These are phyloP conservation scores for Corrigiola litoralis DNA, from an alignment of 179 eudicot species.

Conservation along the genomic window DNA sequence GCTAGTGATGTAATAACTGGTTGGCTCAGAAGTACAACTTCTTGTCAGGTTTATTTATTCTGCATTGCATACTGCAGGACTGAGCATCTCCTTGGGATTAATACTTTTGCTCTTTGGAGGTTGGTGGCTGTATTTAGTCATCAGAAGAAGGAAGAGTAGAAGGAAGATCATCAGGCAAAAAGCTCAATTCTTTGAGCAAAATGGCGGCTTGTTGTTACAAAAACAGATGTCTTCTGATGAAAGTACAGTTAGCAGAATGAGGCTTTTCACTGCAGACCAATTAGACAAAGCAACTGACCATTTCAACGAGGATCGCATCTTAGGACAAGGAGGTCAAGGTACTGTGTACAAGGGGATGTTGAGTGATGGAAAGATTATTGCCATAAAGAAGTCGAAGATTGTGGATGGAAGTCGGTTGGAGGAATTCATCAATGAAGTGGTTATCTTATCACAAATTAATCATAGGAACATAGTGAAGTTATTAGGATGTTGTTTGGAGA, in stretches of 20 bases:
- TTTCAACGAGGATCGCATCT: slow-evolving; percentile 27
- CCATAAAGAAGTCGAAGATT: slow-evolving; percentile 32
- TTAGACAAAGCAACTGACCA: slow-evolving; percentile 36
- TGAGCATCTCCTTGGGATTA: slow-evolving; percentile 4
- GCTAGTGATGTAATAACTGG: too few relatives aligned
- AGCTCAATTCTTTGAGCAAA: slow-evolving; percentile 22
- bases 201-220: slow-evolving; percentile 32
- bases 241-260: slow-evolving; percentile 28
- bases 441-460: slow-evolving; percentile 35
- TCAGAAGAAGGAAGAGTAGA: too few relatives aligned
- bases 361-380: slow-evolving; percentile 29
- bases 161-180: slow-evolving; percentile 2
- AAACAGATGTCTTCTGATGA: slow-evolving; percentile 25
- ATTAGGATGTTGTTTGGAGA: too few relatives aligned
- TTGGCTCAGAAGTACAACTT: too few relatives aligned
- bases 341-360: too few relatives aligned
- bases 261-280: slow-evolving; percentile 28
- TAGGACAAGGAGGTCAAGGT: slow-evolving; percentile 48
- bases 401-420: slow-evolving; percentile 21
- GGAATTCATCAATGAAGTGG: slow-evolving; percentile 45
- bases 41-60: too few relatives aligned
- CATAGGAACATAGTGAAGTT: too few relatives aligned
- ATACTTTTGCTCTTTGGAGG: not conserved
- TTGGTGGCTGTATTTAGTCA: not conserved
- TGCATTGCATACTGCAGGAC: slow-evolving; percentile 13